Base-by-base conservation (phyloP, 1,284 basidiomycete species). In the Pseudozyma flocculosa region DNA sequence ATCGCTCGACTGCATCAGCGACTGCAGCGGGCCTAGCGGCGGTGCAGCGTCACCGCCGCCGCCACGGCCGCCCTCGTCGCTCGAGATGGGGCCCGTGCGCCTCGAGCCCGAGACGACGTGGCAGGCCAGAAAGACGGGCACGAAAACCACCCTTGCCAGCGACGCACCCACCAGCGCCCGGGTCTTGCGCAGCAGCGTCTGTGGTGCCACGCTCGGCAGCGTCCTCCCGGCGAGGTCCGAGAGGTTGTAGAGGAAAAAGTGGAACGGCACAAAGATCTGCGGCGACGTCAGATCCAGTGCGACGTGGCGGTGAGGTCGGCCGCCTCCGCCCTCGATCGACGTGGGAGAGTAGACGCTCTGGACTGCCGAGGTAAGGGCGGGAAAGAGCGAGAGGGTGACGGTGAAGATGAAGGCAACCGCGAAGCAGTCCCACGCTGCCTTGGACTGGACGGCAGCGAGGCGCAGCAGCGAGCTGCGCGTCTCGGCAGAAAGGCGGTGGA, bases 201-300 rank as follows among this genome's bases (percentile, higher is more conserved):
- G 40, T 5, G 64, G 45, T 14, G 60, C 32, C 13, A 73, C 13
- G 4, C 65, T 57, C 5, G 72, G 72, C 34, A 73, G 38, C 9
- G 61, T 58, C 17, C 72, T 45, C 1, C 72, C 72, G 2, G 72
- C 38, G 41, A 75, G 30, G 37, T 75, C 72, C 1, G 61, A 57
- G 2, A 55, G 22, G 43, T 75, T 75, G 67, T 73, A 73, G 22
- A 67, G 49, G 45, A 75, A 43, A 30, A 72, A 73, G 55, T 75
- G 72, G 48, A 66, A 60, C 0, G 72, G 66, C 11, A 72, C 62
- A 24, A 75, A 75, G 17, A 73, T 50, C 51, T 72, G 65, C 13
- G 70, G 66, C 21, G 63, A 62, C 15, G 62, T 61, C 10, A 66
- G 50, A 19, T 61, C 58, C 8, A 24, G 22, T 19, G 17, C 14